Evolutionary conservation across 2,329 filamentous ascomycete species (phyloP).

Genomic region (Aspergillus brunneoviolaceus): DNA sequence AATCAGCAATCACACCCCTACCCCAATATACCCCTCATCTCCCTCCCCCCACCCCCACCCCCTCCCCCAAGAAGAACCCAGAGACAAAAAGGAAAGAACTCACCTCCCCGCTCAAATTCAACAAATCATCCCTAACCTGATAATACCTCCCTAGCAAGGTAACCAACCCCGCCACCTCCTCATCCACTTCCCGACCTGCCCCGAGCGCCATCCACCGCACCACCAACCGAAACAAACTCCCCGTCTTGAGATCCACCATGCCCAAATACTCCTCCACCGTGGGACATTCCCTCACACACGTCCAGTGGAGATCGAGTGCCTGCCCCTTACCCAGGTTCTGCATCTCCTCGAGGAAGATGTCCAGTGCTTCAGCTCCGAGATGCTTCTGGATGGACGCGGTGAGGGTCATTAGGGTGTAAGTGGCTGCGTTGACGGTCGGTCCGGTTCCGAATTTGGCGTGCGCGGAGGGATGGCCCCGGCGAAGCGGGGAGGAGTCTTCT

Average conservation of each 20-base stretch:
- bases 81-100: neutral
- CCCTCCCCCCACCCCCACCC: too few species aligned
- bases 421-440: constrained; percentile 49
- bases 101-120: constrained; percentile 26
- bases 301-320: constrained; percentile 24
- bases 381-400: too few species aligned
- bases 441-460: constrained; percentile 46
- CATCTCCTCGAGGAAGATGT: constrained; percentile 3
- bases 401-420: constrained; percentile 28
- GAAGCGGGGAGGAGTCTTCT: constrained; percentile 44
- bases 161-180: constrained; percentile 9
- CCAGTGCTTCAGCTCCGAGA: neutral
- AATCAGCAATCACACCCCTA: too few species aligned
- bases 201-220: constrained; percentile 15
- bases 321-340: constrained; percentile 20
- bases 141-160: constrained; percentile 26
- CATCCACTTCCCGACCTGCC: neutral
- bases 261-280: constrained; percentile 24
- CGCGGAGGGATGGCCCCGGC: constrained; percentile 44
- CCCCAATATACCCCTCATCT: too few species aligned
- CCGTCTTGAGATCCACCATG: constrained; percentile 31
- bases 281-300: constrained; percentile 17
- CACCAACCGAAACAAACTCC: constrained; percentile 23
- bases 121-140: constrained; percentile 32
- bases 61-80: too few species aligned